Percentiles rank a stretch among this genome's conserved stretches.
phyloP scores from a whole-genome alignment of 2,329 filamentous ascomycete genomes.

The Aspergillus versicolor region DNA sequence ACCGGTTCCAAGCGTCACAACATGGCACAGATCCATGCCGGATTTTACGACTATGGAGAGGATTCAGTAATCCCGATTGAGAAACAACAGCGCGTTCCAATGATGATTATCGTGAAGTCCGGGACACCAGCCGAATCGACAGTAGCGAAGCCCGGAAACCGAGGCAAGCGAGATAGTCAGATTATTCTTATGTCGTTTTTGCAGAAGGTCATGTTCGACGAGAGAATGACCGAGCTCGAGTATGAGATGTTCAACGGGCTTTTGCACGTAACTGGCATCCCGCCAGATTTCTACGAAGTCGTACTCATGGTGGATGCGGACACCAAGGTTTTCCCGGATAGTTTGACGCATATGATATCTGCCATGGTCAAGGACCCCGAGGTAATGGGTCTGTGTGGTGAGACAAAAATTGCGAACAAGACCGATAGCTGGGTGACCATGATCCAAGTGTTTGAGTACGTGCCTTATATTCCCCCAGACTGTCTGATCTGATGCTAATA shows the following conservation, averaged over 20 bases:
- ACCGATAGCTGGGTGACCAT: constrained; percentile 90
- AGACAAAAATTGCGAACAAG: constrained; percentile 99
- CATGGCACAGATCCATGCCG: constrained; percentile 97
- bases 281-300: constrained; percentile 95
- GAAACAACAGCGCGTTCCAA: constrained; percentile 94
- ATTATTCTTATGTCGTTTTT: constrained; percentile 99
- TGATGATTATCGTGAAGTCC: constrained; percentile 95
- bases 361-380: constrained; percentile 99
- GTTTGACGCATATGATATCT: constrained; percentile 96
- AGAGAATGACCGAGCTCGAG: constrained; percentile 98
- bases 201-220: constrained; percentile 99
- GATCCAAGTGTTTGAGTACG: constrained; percentile 93
- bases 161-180: constrained; percentile 98
- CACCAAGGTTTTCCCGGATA: constrained; percentile 98
- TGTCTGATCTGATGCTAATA: neutral
- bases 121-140: constrained; percentile 83
- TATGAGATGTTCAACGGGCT: constrained; percentile 99
- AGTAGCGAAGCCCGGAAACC: constrained; percentile 88
- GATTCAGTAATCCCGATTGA: constrained; percentile 75
- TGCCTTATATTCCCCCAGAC: constrained; percentile 13
- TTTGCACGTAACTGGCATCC: constrained; percentile 98
- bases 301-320: constrained; percentile 99
- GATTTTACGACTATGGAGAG: constrained; percentile 94
- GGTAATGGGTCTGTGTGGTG: constrained; percentile 97
- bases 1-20: constrained; percentile 97